Evolutionary conservation across 305 asterid species (phyloP), one percentile per base, ranked within the genome.

Genomic region (Fraxinus latifolia): DNA sequence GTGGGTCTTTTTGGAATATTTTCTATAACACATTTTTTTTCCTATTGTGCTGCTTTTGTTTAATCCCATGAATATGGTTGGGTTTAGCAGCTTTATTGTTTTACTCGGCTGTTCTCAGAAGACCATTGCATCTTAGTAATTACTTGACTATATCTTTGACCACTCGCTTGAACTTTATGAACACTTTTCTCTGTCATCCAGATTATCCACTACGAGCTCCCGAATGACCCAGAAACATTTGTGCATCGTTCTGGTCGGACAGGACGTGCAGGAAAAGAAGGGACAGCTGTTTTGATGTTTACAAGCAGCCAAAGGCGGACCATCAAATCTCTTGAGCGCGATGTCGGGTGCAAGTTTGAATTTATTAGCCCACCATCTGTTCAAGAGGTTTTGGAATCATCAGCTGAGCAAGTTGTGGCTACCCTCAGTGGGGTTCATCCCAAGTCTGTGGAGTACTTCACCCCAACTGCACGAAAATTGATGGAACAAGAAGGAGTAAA

Each of bases 171-270:
- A 47, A 36, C 77, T 74, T 71, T 21, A 27, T 44, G 70, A 62
- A 27, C 72, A 9, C 15, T n/a, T 37, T 7, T 77, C 82, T 74
- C 42, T 60, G 74, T 79, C 67, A 58, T 60, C 77, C 87, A 96
- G 99, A 36, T 96, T 81, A 93, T 96, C 87, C 99, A 96, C 88
- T 94, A 96, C 60, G 99, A 96, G 88, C 95, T 94, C 80, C 98
- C 99, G 60, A 96, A 94, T 77, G 99, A 94, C 83, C 95, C 98
- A 0, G 98, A 96, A 87, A 93, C 99, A 67, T 96, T 96, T 78
- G 99, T 95, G 88, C 99, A 95, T 80, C 97, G 98, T 47, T 95
- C 99, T 80, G 98, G 99, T 60, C 93, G 97, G 77, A 96, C 99
- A n/a, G 99, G 99, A n/a, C 97, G 99, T 82, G 98, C 99, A 6